Base-by-base conservation (phyloP, 495 filamentous ascomycete genomes). In the Apiosordaria backusii region DNA sequence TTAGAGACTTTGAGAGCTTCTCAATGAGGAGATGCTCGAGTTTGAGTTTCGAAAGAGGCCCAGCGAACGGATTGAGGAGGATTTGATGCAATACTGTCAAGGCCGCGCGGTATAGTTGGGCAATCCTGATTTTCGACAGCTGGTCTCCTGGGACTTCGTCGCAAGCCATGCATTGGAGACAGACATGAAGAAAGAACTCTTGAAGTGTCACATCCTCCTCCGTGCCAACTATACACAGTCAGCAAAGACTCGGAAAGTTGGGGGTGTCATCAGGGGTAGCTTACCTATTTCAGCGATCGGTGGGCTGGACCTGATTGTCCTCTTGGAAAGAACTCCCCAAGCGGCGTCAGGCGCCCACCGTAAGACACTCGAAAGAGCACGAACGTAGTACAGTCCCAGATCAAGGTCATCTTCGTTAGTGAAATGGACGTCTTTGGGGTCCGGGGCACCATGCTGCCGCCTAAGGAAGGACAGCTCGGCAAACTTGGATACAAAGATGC, bases 331-430 rank as follows among this genome's bases (percentile, higher is more conserved):
- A 0, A 84, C 80, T n/a, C 81, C 78, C 87, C 89, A 89, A 27
- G 85, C 81, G 40, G 79, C 79, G 57, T 84, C 83, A 13, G 88
- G 85, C 3, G 87, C 83, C 77, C 83, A 86, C 54, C 82, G 79
- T 45, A 96, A 78, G 35, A 94, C 79, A 67, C 90, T 91, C 18
- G 87, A 88, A 0, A 95, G 75, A 2, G 89, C 89, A 67, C 87
- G 87, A 18, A 97, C 74, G 70, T 95, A 88, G 74, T 97, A 96
- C 15, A 89, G 79, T 65, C 86, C 91, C 62, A 93, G 82, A 65
- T 89, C 88, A 53, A 92, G 81, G 70, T 95, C 90, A 69, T 92
- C 87, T 29, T 84, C 81, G 50, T 74, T 73, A 4, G 71, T 67
- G 65, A 79, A 79, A 9, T 57, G 67, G 21, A 61, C 21, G 9